Base-by-base conservation (phyloP, 768 basidiomycete genomes). In the Hericium coralloides region DNA sequence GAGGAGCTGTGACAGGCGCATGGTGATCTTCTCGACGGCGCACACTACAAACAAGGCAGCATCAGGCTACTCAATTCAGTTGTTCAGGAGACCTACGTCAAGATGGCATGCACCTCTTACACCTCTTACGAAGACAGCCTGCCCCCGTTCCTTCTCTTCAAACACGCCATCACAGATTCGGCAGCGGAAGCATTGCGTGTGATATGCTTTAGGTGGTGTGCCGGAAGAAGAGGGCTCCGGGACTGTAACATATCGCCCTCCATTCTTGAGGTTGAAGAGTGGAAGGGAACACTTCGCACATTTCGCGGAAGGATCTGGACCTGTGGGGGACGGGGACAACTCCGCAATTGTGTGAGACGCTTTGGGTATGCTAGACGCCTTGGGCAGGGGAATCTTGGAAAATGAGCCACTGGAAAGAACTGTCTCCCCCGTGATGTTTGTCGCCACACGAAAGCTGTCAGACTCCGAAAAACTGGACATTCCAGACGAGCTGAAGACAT, bases 181-280 rank as follows among this genome's bases (percentile, higher is more conserved):
- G 64, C 90, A 93, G 53, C 77, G 81, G 69, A 93, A 92, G 66
- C 90, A 93, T 45, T 82, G 78, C 3, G 79, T 75, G 61, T 93
- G 90, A 63, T 87, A 92, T 20, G 77, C 76, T 66, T 78, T 77
- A n/a, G 82, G 76, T 22, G 72, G 70, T 17, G 73, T 73, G 31
- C 71, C 75, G 47, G 72, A 70, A 56, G 63, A 66, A 2, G 69
- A 63, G 38, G 66, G 69, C 52, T 71, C 80, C 7, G 89, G 87
- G 26, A 90, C 79, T 2, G 86, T 87, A 36, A 91, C 80, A 67
- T 84, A 91, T 57, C 79, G 79, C 43, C 85, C 83, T 6, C 79
- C 80, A 55, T 79, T 78, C 25, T 73, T 74, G 3, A 76, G 69
- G 45, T 76, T 78, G 66, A 88, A 85, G 52, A 92, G 73, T 5